Percentiles rank a stretch among this genome's conserved stretches.
Conservation (phyloP, 2,329 filamentous ascomycete species). For the Apiospora aurea region DNA sequence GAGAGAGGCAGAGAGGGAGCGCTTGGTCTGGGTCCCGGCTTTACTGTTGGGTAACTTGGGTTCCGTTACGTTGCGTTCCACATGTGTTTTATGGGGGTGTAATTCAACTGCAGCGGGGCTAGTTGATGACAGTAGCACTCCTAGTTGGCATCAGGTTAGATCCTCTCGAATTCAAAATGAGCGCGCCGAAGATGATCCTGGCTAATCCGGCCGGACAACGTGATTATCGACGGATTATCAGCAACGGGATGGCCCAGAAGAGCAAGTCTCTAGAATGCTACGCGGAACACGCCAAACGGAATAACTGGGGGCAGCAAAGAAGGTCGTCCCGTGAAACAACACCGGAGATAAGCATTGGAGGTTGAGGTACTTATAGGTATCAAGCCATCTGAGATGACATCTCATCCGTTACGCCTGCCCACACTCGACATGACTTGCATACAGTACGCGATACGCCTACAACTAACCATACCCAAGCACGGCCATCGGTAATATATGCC, state of each 20-base stretch:
- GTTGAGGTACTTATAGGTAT: not conserved
- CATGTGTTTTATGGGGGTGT: conserved; percentile 23
- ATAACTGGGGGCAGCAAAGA: not conserved
- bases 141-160: conserved; percentile 11
- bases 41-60: conserved; percentile 13
- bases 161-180: conserved; percentile 24
- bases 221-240: conserved; percentile 22
- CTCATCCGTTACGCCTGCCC: not conserved
- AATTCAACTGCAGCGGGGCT: conserved; percentile 23
- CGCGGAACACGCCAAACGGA: not conserved
- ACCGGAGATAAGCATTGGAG: not conserved
- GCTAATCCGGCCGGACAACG: conserved; percentile 13
- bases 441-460: not conserved
- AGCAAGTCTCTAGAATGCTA: conserved; percentile 19
- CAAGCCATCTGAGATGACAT: conserved; percentile 6
- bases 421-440: not conserved
- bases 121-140: conserved; percentile 14
- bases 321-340: not conserved
- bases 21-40: conserved; percentile 9
- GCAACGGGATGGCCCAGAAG: conserved; percentile 13
- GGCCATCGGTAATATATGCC: too few relatives aligned
- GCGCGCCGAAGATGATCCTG: conserved; percentile 3
- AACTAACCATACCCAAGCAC: not conserved
- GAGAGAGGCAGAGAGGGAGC: not conserved
- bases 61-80: conserved; percentile 22